These are phyloP conservation scores for Pseudotsuga menziesii DNA, from an alignment of 75 land plant species.

Conservation along the genomic window DNA sequence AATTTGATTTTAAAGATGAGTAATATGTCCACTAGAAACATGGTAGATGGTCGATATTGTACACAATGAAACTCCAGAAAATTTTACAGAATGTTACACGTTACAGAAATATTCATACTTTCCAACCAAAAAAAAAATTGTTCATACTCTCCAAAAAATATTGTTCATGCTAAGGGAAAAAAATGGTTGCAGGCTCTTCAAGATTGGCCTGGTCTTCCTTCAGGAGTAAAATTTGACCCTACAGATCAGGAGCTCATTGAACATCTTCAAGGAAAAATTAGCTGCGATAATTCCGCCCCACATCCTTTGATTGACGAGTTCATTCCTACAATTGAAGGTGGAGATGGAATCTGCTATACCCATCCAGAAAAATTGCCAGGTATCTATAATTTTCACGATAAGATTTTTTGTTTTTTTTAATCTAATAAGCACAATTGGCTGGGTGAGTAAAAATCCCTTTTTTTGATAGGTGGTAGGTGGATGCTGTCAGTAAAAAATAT, in stretches of 20 bases:
- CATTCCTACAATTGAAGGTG: constrained; percentile 84
- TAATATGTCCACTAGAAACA: no score
- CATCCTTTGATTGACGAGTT: constrained; percentile 91
- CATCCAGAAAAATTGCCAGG: constrained; percentile 98
- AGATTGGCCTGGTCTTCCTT: constrained; percentile 90
- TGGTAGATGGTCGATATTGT: no score
- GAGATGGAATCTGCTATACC: constrained; percentile 96
- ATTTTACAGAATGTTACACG: no score
- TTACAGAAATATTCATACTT: no score
- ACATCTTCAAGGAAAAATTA: constrained; percentile 84
- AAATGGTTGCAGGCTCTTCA: constrained; percentile 8
- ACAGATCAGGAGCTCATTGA: constrained; percentile 91
- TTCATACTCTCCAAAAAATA: no score
- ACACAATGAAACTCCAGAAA: background rate
- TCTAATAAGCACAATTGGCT: no score
- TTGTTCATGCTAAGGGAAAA: no score
- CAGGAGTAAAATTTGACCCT: constrained; percentile 97
- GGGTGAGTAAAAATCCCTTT: no score
- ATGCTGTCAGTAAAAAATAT: no score
- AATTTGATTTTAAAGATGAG: no score
- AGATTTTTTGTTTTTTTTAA: background rate
- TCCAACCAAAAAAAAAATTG: no score
- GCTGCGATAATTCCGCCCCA: constrained; percentile 32
- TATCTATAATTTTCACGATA: background rate
- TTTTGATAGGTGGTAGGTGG: no score